Percentiles rank a stretch among this genome's conserved stretches.
Evolutionary conservation across 257 asterid genomes (phyloP).

Genomic region (Osmanthus fragrans): DNA sequence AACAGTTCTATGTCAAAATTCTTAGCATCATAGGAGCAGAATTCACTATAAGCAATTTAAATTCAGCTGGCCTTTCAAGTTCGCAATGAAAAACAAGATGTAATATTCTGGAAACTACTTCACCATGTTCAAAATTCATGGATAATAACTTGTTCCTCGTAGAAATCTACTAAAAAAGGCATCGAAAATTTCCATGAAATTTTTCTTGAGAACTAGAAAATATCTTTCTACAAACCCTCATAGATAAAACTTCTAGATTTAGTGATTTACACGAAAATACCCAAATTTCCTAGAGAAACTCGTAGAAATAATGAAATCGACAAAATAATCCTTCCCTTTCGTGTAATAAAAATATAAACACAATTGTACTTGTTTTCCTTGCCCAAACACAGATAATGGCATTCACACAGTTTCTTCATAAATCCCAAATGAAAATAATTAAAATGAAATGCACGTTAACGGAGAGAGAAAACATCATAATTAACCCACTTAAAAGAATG

Average conservation of each 20-base stretch:
- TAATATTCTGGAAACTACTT: too few species aligned
- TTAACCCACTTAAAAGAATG: not conserved
- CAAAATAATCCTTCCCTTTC: too few species aligned
- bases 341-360: too few species aligned
- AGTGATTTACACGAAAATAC: not conserved
- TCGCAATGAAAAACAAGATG: too few species aligned
- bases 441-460: not conserved
- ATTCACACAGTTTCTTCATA: not conserved
- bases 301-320: too few species aligned
- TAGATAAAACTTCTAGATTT: not conserved
- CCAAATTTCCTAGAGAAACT: not conserved
- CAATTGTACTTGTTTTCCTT: too few species aligned
- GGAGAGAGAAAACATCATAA: not conserved
- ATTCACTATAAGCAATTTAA: not conserved
- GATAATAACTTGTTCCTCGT: not conserved
- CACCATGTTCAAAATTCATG: not conserved
- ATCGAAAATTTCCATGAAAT: not conserved
- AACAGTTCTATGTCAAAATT: not conserved
- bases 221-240: not conserved
- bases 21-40: not conserved
- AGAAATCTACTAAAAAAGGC: not conserved
- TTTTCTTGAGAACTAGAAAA: not conserved
- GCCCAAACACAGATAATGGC: not conserved
- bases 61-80: not conserved
- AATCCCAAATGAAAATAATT: not conserved